phyloP scores from a whole-genome alignment of 1,139 yeast species.

The Ogataea hybrid region DNA sequence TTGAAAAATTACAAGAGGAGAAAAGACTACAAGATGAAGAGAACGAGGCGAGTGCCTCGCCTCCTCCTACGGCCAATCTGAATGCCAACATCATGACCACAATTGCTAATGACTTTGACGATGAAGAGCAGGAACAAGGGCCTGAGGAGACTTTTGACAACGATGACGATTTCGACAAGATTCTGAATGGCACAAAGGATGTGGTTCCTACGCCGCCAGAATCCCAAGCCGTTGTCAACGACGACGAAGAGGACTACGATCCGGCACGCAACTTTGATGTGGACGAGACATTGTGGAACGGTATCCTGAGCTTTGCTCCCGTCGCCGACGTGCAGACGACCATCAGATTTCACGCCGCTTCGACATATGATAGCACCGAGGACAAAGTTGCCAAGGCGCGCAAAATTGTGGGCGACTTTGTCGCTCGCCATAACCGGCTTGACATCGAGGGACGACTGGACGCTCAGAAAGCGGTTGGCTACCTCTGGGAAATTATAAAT shows the following conservation, averaged over 20 bases:
- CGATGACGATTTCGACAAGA: constrained; percentile 27
- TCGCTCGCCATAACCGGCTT: constrained; percentile 28
- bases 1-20: constrained; percentile 29
- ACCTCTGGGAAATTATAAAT: constrained; percentile 47
- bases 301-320: constrained; percentile 21
- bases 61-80: constrained; percentile 10
- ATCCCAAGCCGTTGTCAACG: constrained; percentile 9
- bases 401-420: constrained; percentile 35
- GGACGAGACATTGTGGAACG: constrained; percentile 23
- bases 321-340: constrained; percentile 17
- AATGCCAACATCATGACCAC: constrained; percentile 13
- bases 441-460: constrained; percentile 65
- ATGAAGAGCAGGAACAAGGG: constrained; percentile 15
- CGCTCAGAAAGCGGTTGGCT: constrained; percentile 50
- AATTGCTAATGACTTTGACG: constrained; percentile 13
- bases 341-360: constrained; percentile 44
- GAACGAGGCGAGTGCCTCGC: constrained; percentile 9
- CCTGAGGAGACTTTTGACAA: constrained; percentile 13
- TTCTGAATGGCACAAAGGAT: constrained; percentile 16
- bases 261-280: constrained; percentile 21
- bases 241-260: constrained; percentile 18
- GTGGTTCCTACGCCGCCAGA: constrained; percentile 15
- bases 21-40: constrained; percentile 18
- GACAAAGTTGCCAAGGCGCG: constrained; percentile 15
- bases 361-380: constrained; percentile 30